Evolutionary conservation across 31 red algal species (phyloP).

Genomic region (Odonthalia washingtoniensis): DNA sequence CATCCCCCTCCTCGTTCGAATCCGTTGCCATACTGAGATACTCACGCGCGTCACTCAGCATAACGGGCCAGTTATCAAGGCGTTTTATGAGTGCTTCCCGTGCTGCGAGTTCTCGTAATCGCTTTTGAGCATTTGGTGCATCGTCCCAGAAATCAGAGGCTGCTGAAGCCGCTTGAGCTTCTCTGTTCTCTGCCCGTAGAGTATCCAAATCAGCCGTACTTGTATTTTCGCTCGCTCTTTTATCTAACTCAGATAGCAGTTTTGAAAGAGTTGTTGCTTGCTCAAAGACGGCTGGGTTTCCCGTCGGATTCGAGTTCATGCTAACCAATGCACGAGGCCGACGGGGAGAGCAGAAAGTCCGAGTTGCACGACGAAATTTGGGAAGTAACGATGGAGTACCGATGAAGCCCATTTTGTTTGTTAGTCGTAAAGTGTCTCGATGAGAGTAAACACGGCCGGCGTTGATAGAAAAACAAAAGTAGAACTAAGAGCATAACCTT

Average conservation of each 20-base stretch:
- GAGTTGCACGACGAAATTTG: too few species aligned
- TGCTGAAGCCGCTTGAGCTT: constrained; percentile 49
- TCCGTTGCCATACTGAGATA: constrained; percentile 61
- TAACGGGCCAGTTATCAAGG: constrained; percentile 25
- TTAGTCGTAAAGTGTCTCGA: too few species aligned
- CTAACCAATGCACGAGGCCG: too few species aligned
- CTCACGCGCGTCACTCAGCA: constrained; percentile 41
- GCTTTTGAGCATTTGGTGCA: constrained; percentile 47
- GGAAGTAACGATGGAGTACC: too few species aligned
- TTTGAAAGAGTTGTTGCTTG: constrained; percentile 21
- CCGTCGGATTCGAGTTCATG: too few species aligned
- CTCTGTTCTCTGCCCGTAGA: constrained; percentile 46
- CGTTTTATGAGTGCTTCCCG: constrained; percentile 50
- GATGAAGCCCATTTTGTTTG: too few species aligned
- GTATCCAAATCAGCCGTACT: constrained; percentile 29
- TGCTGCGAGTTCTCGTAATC: constrained; percentile 48
- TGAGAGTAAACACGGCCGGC: too few species aligned
- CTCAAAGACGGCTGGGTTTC: too few species aligned
- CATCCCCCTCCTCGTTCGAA: constrained; percentile 25
- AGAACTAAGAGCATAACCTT: too few species aligned
- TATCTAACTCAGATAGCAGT: constrained; percentile 24
- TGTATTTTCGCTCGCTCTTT: constrained; percentile 37
- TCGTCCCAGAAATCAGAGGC: constrained; percentile 73
- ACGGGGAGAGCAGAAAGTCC: too few species aligned
- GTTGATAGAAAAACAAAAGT: too few species aligned